Base-by-base conservation (phyloP, 1,284 basidiomycete genomes). In the Ceratobasidium papillatum region DNA sequence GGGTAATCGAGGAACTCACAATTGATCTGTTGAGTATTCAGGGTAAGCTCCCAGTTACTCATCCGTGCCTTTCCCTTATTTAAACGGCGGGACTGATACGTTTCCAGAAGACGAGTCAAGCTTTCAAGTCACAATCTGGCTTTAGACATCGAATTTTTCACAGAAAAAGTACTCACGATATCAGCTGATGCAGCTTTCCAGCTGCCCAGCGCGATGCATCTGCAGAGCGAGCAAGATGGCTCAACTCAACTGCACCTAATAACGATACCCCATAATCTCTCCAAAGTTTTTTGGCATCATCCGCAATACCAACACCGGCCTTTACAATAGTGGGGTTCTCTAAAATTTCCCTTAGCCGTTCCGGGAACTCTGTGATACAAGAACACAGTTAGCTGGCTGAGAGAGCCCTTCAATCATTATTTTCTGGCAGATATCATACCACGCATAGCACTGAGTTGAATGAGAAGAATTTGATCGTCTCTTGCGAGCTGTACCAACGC, bases 201-300 rank as follows among this genome's bases (percentile, higher is more conserved):
- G 5, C 22, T 49, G 17, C 54, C 66, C 66, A 71, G 12, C 54
- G 52, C n/a, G 54, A 30, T 45, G 11, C 11, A 54, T 71, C 66
- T 30, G 66, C 38, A 11, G 41, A 25, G 3, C 54, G 66, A 43
- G 66, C 66, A 32, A 71, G 30, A n/a, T 59, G 52, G 19, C 54
- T 45, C 1, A 71, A 41, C 36, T 71, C 66, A 45, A 71, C 66
- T 8, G 54, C 54, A 0, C 54, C 66, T 8, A 71, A 22, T 27
- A 71, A 30, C 9, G 66, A 71, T 49, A 71, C 66, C 2, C 54
- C 66, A 34, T 47, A 36, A 25, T 71, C 66, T 34, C 52, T 25
- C 66, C 66, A 71, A 34, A 71, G 66, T 41, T 71, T 71, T 30
- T 71, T 59, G 25, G 66, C 66, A 41, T 71, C 66, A 0, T 41